Percentiles rank a stretch among this genome's conserved stretches.
Conservation (phyloP, 768 basidiomycete species). For the Hydnum rufescens region DNA sequence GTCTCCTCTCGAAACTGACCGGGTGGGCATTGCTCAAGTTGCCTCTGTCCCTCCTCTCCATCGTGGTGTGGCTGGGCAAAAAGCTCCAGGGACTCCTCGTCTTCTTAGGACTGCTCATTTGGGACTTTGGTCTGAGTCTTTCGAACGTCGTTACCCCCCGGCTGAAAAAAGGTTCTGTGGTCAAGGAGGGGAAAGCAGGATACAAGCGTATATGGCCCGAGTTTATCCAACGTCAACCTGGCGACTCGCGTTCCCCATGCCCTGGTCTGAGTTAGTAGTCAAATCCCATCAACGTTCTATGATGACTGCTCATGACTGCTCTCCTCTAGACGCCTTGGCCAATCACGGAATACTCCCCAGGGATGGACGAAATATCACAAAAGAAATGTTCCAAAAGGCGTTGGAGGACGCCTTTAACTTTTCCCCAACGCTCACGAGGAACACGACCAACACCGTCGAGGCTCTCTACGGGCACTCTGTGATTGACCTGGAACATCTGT, state of each 20-base stretch:
- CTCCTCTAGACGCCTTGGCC: conserved; percentile 47
- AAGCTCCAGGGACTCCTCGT: too few species aligned
- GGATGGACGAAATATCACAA: conserved; percentile 52
- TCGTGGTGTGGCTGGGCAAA: too few species aligned
- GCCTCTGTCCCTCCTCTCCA: too few species aligned
- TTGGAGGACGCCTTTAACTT: conserved; percentile 10
- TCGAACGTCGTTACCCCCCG: background rate
- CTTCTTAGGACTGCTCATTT: background rate
- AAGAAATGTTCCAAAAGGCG: conserved; percentile 23
- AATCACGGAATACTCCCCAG: conserved; percentile 49
- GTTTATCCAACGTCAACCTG: conserved; percentile 31
- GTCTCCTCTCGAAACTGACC: too few species aligned
- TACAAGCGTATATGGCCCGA: conserved; percentile 20
- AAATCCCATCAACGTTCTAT: background rate
- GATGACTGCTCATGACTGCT: background rate
- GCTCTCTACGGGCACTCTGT: conserved; percentile 6
- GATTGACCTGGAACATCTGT: conserved; percentile 2
- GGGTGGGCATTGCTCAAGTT: too few species aligned
- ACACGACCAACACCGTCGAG: background rate
- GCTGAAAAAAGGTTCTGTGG: conserved; percentile 1
- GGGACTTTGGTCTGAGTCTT: conserved; percentile 3
- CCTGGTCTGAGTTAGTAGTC: conserved; percentile 24
- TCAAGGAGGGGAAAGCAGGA: conserved; percentile 4
- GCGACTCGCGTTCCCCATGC: conserved; percentile 53
- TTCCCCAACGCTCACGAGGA: conserved; percentile 7